Conservation (phyloP, 179 eudicot species). For the Amaranthus tricolor region DNA sequence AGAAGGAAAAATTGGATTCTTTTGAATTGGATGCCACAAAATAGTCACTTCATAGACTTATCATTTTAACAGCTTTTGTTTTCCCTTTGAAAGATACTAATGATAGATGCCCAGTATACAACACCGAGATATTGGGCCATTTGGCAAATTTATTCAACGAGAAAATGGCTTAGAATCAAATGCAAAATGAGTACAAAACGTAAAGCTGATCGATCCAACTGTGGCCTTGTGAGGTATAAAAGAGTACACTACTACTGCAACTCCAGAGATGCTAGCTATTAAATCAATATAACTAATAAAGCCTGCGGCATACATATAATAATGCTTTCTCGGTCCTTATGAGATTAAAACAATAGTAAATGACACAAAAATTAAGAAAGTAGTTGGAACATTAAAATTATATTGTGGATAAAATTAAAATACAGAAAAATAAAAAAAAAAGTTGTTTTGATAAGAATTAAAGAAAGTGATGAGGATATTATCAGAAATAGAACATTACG, state of each 20-base stretch:
- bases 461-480: too few relatives aligned
- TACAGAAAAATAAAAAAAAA: too few relatives aligned
- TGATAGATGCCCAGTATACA: background rate
- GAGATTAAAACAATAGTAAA: too few relatives aligned
- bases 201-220: constrained; percentile 4
- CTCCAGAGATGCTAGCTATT: background rate
- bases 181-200: background rate
- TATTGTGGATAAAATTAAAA: too few relatives aligned
- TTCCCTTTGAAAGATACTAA: constrained; percentile 14
- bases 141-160: background rate
- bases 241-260: background rate
- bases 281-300: background rate
- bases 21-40: constrained; percentile 9
- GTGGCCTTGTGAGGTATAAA: background rate
- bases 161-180: background rate
- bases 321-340: too few relatives aligned
- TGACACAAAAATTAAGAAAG: too few relatives aligned
- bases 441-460: too few relatives aligned
- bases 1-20: constrained; percentile 20
- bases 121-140: background rate
- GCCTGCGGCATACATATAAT: background rate
- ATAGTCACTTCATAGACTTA: background rate
- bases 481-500: too few relatives aligned
- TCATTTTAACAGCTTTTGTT: constrained; percentile 4
- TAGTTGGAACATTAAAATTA: too few relatives aligned